Base-by-base conservation (phyloP, 106 monocot species). In the Alisma plantagoaquatica region DNA sequence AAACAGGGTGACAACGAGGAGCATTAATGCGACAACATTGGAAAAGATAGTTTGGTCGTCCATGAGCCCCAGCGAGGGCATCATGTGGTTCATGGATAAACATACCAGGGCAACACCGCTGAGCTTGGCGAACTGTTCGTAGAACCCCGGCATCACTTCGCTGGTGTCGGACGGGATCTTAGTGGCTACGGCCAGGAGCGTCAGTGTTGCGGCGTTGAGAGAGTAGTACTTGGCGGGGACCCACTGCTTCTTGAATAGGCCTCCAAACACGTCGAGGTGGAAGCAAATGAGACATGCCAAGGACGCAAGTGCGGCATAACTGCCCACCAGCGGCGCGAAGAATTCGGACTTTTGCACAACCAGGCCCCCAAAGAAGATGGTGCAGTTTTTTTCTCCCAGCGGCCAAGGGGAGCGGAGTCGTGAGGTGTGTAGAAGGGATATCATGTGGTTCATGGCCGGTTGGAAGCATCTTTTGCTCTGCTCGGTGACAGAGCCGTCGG, bases 71-170 rank as follows among this genome's bases (percentile, higher is more conserved):
- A 57, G 57, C 3, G 57, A 57, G 7, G 57, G 43, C 41, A 57
- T 22, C 30, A 43, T 1, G 43, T 57, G 29, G 42, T 14, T 31
- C 57, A 42, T 57, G 0, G 22, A 24, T 20, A 31, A 42, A 27
- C 41, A 57, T 0, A 57, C 10, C 42, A 57, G 57, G 31, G 27
- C 41, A 12, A 26, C 43, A 27, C 57, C 57, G 42, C 26, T 42
- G 57, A 57, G 57, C 41, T 57, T 57, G 57, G 41, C 27, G 23
- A 57, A 43, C 57, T 57, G 57, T 38, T 57, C 57, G 12, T 12
- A 8, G 3, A 16, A 6, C 1, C 19, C 14, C 5, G 54, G 54
- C 54, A 55, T 55, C 26, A 9, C 4, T 0, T 31, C 23, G 31
- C 21, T 55, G 54, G 35, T 23, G 33, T 55, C 54, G 18, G 27